Base-by-base conservation (phyloP, 495 filamentous ascomycete species). In the Penicillium odoratum region DNA sequence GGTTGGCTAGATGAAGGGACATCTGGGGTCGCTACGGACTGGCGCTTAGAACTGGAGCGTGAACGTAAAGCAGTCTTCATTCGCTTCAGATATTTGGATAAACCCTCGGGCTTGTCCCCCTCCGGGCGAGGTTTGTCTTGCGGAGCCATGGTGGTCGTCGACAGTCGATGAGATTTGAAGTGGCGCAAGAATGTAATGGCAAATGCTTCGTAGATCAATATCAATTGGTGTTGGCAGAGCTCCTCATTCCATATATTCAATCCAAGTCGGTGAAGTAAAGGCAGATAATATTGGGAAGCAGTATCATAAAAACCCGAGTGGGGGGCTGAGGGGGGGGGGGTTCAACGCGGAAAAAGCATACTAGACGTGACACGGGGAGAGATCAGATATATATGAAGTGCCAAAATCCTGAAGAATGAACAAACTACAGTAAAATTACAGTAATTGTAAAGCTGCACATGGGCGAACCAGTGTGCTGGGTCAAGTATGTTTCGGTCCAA, bases 1-100 rank as follows among this genome's bases (percentile, higher is more conserved):
- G 69, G 54, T 51, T 64, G 48, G 43, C 60, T 68, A 34, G 59
- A 61, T 38, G 71, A 48, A 21, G 50, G 45, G 26, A 52, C 55
- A 7, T 50, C 57, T 10, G 63, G 47, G n/a, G 56, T 53, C 0
- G 69, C 62, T 8, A 66, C 57, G 25, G 77, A 61, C 51, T 69
- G 55, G 48, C 72, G 64, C 57, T 81, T 80, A 55, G 77, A 71
- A 29, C 77, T 76, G 34, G 72, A 69, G 28, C 72, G 75, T 63
- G 82, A 80, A 60, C 78, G 84, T 59, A 87, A 70, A 25, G 85
- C 85, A 4, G 81, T 84, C 74, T 79, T 89, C 70, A 89, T 80
- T 60, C 83, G 79, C 52, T 80, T 81, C 48, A 90, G 66, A 40
- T 88, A 81, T 63, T 80, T 88, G 40, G 80, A 78, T 42, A 90